phyloP scores from a whole-genome alignment of 2,329 filamentous ascomycete species.

The Apiospora rasikravindrae region DNA sequence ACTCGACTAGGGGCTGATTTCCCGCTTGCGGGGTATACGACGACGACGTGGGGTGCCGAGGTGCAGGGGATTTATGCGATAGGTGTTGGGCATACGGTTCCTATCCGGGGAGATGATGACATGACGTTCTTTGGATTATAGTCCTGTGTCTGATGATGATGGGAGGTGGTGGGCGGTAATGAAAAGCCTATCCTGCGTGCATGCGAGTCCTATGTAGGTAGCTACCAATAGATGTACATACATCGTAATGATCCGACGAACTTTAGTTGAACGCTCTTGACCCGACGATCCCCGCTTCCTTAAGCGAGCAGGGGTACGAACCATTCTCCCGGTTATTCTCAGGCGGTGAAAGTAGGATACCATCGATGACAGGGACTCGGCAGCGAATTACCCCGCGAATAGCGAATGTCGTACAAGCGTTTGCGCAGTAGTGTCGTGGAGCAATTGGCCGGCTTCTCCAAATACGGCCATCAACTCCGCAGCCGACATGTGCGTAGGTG shows the following conservation, averaged over 20 bases:
- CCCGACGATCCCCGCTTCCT: neutral
- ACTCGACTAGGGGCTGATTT: conserved; percentile 15
- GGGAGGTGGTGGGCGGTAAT: neutral
- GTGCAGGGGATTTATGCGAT: conserved; percentile 24
- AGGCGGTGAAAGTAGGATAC: neutral
- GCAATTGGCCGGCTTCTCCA: conserved; percentile 12
- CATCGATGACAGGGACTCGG: conserved; percentile 19
- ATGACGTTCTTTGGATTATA: conserved; percentile 25
- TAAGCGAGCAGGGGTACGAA: neutral
- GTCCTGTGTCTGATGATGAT: neutral
- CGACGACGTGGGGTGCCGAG: conserved; percentile 24
- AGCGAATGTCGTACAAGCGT: neutral
- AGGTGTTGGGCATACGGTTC: conserved; percentile 25
- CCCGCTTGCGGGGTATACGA: conserved; percentile 24
- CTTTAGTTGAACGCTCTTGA: neutral
- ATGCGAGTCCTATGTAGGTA: no score
- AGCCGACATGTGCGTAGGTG: neutral
- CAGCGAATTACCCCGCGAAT: conserved; percentile 28
- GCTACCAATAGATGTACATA: no score
- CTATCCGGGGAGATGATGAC: conserved; percentile 25
- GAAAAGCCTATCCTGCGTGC: neutral
- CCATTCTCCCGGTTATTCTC: neutral
- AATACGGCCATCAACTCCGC: conserved; percentile 21
- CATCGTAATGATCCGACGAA: neutral
- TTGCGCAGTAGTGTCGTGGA: neutral